Conservation (phyloP, 1,139 yeast genomes). For the Yamadazyma buinensis region DNA sequence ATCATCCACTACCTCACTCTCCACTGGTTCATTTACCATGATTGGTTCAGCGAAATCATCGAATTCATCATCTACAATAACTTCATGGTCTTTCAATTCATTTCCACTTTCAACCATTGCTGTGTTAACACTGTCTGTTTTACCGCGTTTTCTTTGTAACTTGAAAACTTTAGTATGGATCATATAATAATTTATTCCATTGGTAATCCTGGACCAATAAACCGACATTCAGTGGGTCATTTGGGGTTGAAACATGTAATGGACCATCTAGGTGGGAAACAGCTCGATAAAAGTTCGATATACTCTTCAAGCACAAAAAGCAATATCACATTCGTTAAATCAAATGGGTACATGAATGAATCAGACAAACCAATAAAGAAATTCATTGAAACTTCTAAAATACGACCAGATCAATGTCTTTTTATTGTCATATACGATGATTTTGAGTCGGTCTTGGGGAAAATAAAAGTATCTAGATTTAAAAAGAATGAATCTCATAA, state of each 20-base stretch:
- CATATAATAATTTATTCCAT: constrained; percentile 31
- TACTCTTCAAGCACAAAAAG: constrained; percentile 23
- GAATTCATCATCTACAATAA: constrained; percentile 1
- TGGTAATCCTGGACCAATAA: constrained; percentile 42
- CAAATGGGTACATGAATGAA: constrained; percentile 42
- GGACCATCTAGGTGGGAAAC: constrained; percentile 23
- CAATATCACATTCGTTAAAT: constrained; percentile 28
- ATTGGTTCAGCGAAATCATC: constrained; percentile 2
- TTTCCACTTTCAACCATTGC: background rate
- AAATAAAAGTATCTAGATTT: constrained; percentile 24
- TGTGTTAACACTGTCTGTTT: too few relatives aligned
- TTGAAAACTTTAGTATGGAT: constrained; percentile 2
- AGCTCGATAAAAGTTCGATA: constrained; percentile 16
- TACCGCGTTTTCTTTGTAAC: too few relatives aligned
- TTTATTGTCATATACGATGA: constrained; percentile 37
- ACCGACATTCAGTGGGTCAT: constrained; percentile 42
- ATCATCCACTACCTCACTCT: too few relatives aligned
- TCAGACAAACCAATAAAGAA: constrained; percentile 28
- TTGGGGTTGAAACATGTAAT: constrained; percentile 27
- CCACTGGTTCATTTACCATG: too few relatives aligned
- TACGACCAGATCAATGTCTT: constrained; percentile 14
- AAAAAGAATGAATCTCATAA: constrained; percentile 41
- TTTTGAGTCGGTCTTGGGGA: constrained; percentile 31
- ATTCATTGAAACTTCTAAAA: constrained; percentile 18
- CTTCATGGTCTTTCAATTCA: background rate